Evolutionary conservation across 1,284 basidiomycete species (phyloP), one percentile per base, ranked within the genome.

Genomic region (Stygiomarasmius scandens): DNA sequence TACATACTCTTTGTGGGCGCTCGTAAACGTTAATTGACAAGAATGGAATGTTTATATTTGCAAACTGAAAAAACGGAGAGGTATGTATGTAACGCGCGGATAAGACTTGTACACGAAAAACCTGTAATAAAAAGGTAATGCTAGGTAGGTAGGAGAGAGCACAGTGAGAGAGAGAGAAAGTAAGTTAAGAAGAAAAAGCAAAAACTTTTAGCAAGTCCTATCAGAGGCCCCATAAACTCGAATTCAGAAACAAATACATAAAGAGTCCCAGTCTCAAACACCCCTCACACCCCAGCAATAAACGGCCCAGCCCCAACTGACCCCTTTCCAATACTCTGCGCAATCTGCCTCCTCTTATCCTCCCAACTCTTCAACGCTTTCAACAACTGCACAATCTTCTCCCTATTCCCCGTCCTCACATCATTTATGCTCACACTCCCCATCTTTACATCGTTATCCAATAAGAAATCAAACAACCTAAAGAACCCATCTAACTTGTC

Each of bases 351-450:
- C 45, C 86, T 72, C 73, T 86, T 89, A 41, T 93, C 89, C 69
- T 92, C 89, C 91, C 91, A 93, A 0, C 71, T 70, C 71, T 84
- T 87, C 64, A 96, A 73, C 54, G 90, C 89, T 63, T 82, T 85
- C 63, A 96, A 71, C 24, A 96, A 75, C 68, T 92, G 86, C 8
- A 88, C 66, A 62, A 95, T 84, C 75, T 92, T 93, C 45, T 89
- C 87, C 44, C 83, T 77, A 69, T 90, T 91, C 41, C 90, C 92
- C 60, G 84, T 83, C 54, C 91, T 79, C 46, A 97, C 80, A 71
- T 96, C 95, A 68, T 95, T 95, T 74, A 96, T 94, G 66, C 91
- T 95, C 32, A 96, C 89, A 61, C 82, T 86, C 10, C 90, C 93
- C 77, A 95, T 91, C 74, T 90, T 90, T 57, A 96, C 86, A 55